A percentile compares a stretch with the other conserved stretches of the same genome.
Evolutionary conservation across 2,329 filamentous ascomycete species (phyloP).

Genomic region (Aspergillus sojae): DNA sequence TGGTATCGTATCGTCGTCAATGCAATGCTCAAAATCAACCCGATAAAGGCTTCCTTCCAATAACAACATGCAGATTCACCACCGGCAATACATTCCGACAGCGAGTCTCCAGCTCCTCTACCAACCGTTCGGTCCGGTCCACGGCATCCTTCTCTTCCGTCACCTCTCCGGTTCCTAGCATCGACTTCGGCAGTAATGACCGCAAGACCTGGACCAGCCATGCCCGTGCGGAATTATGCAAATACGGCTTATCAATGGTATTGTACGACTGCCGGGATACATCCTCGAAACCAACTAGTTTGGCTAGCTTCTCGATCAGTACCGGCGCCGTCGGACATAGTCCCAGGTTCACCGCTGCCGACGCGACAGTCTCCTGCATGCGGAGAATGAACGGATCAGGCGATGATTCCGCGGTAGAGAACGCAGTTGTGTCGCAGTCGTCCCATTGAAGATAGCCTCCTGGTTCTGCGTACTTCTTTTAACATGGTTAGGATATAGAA

Average conservation of each 20-base stretch:
- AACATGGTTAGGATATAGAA: neutral
- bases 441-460: conserved; percentile 34
- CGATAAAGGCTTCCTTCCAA: conserved; percentile 17
- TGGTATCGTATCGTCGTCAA: neutral
- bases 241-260: conserved; percentile 15
- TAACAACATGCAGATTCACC: conserved; percentile 22
- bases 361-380: conserved; percentile 13
- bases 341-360: conserved; percentile 17
- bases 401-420: conserved; percentile 18
- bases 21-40: neutral
- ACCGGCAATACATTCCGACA: conserved; percentile 16
- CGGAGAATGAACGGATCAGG: conserved; percentile 6
- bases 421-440: conserved; percentile 24
- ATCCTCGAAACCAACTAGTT: conserved; percentile 9
- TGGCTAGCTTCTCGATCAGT: conserved; percentile 17
- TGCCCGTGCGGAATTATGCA: conserved; percentile 13
- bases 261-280: conserved; percentile 17
- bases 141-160: conserved; percentile 9
- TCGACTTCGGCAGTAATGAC: conserved; percentile 15
- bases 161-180: conserved; percentile 18
- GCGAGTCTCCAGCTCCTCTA: conserved; percentile 21
- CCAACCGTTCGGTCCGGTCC: conserved; percentile 13
- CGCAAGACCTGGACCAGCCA: conserved; percentile 23
- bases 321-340: conserved; percentile 17
- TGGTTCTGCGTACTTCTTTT: conserved; percentile 17